Evolutionary conservation across 331 rosid genomes (phyloP).

Genomic region (Ulmus americana): DNA sequence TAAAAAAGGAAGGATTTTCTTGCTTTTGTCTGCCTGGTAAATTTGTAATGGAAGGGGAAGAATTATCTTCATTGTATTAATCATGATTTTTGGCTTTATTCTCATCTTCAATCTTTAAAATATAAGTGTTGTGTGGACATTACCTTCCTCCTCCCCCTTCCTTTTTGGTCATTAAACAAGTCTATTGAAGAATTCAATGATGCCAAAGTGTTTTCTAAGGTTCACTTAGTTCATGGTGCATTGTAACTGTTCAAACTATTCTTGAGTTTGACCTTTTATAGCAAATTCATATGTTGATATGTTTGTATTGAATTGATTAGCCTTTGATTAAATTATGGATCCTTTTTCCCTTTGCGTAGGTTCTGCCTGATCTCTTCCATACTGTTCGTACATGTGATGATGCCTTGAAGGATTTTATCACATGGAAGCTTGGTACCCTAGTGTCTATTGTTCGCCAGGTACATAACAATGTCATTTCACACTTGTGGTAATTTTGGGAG

Average conservation of each 20-base stretch:
- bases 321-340: neutral
- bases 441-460: slow-evolving; percentile 99
- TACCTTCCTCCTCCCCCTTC: no score
- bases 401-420: slow-evolving; percentile 77
- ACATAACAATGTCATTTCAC: slow-evolving; percentile 14
- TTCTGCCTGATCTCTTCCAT: slow-evolving; percentile 90
- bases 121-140: no score
- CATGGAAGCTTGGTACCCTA: slow-evolving; percentile 97
- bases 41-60: no score
- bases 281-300: neutral
- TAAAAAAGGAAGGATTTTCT: no score
- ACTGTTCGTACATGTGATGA: slow-evolving; percentile 92
- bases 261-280: neutral
- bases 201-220: neutral
- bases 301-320: neutral
- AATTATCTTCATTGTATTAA: no score
- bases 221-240: neutral
- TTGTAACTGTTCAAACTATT: neutral
- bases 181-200: neutral
- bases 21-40: no score
- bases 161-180: neutral
- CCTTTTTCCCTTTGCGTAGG: slow-evolving; percentile 39
- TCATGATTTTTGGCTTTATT: no score
- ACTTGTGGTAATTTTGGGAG: slow-evolving; percentile 12
- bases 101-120: no score